These are phyloP conservation scores for Botrytis porri DNA, from an alignment of 2,329 filamentous ascomycete genomes.

Conservation along the genomic window DNA sequence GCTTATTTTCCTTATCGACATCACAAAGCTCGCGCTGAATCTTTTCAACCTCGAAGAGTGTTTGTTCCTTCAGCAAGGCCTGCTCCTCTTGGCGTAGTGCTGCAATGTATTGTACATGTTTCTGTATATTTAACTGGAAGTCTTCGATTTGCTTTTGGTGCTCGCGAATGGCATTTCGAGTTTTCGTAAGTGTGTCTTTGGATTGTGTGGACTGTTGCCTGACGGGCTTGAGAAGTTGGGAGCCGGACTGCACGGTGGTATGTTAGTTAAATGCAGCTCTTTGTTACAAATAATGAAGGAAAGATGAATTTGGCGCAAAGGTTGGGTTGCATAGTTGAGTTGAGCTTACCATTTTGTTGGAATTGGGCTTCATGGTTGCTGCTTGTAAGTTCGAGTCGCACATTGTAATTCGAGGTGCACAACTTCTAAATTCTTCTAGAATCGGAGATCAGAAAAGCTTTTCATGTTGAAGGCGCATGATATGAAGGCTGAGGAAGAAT, in stretches of 20 bases:
- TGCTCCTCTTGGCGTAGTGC: not conserved
- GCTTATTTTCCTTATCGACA: not conserved
- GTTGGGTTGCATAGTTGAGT: not conserved
- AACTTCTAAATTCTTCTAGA: accelerated
- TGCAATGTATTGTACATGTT: not conserved
- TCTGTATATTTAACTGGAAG: not conserved
- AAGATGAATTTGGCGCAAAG: not conserved
- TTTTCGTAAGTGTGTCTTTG: not conserved
- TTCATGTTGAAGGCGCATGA: not conserved
- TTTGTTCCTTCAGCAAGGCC: not conserved
- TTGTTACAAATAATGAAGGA: not conserved
- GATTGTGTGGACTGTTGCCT: not conserved
- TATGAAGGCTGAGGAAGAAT: not conserved
- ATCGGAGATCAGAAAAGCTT: not conserved
- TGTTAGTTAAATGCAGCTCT: not conserved
- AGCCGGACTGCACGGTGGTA: not conserved
- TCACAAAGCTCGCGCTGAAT: not conserved
- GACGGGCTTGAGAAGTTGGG: not conserved
- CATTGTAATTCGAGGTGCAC: not conserved
- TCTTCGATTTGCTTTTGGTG: not conserved
- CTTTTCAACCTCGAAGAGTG: not conserved
- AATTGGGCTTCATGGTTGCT: not conserved
- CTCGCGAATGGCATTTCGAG: not conserved
- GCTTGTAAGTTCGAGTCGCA: not conserved
- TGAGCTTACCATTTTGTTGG: not conserved